Base-by-base conservation (phyloP, 345 rosid species). In the Citrus maxima region DNA sequence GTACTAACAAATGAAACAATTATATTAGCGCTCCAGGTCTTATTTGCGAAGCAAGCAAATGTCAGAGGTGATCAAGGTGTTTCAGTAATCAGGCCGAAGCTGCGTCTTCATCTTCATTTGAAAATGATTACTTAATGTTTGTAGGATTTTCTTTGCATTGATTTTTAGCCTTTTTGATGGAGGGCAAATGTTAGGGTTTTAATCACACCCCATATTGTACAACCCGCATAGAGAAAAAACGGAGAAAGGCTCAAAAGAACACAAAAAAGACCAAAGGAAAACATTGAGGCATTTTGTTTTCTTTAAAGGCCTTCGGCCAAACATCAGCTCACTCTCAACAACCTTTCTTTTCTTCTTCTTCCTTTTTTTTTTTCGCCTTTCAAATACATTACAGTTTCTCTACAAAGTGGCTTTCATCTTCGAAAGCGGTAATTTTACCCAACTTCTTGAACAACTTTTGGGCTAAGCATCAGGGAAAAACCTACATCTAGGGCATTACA, bases 271-370 rank as follows among this genome's bases (percentile, higher is more conserved):
- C 60, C 32, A 18, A 18, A 51, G 5, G 46, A 27, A 79, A 38
- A 59, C 54, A 30, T 6, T 13, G 67, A 70, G 74, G 69, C 77
- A 59, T 61, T 70, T 59, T 72, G 65, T 73, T 78, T 67, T 37
- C 58, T 58, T 76, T 74, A 28, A 46, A 75, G 84, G 88, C 90
- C 88, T 87, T 83, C 80, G 86, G 88, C 88, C 86, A 2, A 77
- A 82, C 70, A 61, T 66, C 59, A 74, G 51, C 67, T 80, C 22
- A 77, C 78, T 78, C 66, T 70, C 68, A 7, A 30, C 66, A 77
- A 68, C 24, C 51, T 37, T n/a, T 30, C 16, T n/a, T 27, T 67
- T 28, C 30, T 28, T 12, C 40, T 1, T 16, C 19, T 49, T 37
- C 34, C 27, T 42, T 13, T 30, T 37, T 30, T 30, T 28, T 37